A percentile compares a stretch with the other conserved stretches of the same genome.
These are phyloP conservation scores for Orbilia ellipsospora DNA, from an alignment of 2,329 filamentous ascomycete species.

Conservation along the genomic window DNA sequence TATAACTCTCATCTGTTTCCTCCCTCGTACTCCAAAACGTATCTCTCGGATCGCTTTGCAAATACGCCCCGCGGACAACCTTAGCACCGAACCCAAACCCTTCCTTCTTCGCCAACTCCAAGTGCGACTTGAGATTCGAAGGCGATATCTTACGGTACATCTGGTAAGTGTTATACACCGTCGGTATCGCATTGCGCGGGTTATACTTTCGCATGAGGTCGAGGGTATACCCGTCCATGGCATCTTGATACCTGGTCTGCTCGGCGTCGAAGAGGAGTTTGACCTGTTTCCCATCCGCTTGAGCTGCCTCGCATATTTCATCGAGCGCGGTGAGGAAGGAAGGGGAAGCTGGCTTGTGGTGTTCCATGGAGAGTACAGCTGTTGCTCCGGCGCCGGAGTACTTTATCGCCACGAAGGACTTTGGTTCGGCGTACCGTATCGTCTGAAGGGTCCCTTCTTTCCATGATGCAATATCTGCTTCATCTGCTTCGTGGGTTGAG, in stretches of 20 bases:
- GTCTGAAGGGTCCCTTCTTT: constrained; percentile 75
- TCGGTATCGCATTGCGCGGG: constrained; percentile 68
- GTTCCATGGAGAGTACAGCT: constrained; percentile 72
- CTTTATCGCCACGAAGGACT: constrained; percentile 70
- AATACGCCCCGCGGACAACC: constrained; percentile 79
- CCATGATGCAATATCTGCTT: constrained; percentile 77
- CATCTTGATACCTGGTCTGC: constrained; percentile 79
- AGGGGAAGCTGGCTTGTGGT: constrained; percentile 72
- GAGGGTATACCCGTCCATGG: constrained; percentile 76
- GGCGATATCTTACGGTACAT: constrained; percentile 77
- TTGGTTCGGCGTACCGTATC: constrained; percentile 61
- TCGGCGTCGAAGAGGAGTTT: constrained; percentile 87
- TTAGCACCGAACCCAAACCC: constrained; percentile 78
- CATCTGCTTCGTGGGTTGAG: constrained; percentile 64
- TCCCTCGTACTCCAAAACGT: constrained; percentile 78
- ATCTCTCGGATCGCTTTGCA: constrained; percentile 75
- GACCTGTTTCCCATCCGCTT: constrained; percentile 76
- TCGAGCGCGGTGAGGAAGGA: constrained; percentile 77
- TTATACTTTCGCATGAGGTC: constrained; percentile 82
- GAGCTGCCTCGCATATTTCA: constrained; percentile 72
- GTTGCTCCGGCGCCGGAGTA: constrained; percentile 80
- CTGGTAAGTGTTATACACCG: constrained; percentile 85
- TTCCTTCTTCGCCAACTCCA: constrained; percentile 70
- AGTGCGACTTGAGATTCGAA: constrained; percentile 69
- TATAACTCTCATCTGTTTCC: constrained; percentile 77